Base-by-base conservation (phyloP, 164 flowering plant genomes). In the Echeveria elegans region DNA sequence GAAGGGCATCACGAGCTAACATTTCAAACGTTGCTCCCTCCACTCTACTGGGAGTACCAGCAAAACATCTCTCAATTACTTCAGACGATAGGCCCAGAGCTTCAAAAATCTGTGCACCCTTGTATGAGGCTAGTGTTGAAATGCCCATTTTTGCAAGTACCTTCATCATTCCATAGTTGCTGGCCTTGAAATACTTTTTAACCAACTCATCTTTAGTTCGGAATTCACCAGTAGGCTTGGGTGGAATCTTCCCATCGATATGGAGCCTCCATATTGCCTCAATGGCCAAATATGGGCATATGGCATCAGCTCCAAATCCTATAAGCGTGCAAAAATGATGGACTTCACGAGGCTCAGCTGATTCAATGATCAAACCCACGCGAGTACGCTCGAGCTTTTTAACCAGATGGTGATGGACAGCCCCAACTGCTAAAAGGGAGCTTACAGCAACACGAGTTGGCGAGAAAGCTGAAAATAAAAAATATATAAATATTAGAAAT, bases 241-340 rank as follows among this genome's bases (percentile, higher is more conserved):
- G 91, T 31, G 97, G 97, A 48, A 95, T 88, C 76, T 92, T 95
- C 15, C 98, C 97, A 73, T 92, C 99, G 73, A 92, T 79, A 73
- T 92, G 99, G 66, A 95, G 78, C 72, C 98, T 85, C 89, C 97
- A 95, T 38, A 97, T 95, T 77, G 98, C 85, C 72, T 95, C 99
- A 69, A 95, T 71, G 68, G 97, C 99, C 85, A 95, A 76, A 79
- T 95, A 86, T 41, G 99, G 99, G 58, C 99, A 95, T 38, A 95
- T 75, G 72, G 97, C 99, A 87, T 97, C 92, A 79, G 99, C 99
- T 71, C 99, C 99, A 82, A 90, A 95, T 86, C 99, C 99, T 69
- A 95, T 87, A 72, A 95, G 78, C 99, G 92, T 75, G 99, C 99
- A 79, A 92, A 95, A 95, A 58, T 95, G 99, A 78, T 95, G 99